Evolutionary conservation across 1,284 basidiomycete species (phyloP), one percentile per base, ranked within the genome.

Genomic region (Heterobasidion irregulare): DNA sequence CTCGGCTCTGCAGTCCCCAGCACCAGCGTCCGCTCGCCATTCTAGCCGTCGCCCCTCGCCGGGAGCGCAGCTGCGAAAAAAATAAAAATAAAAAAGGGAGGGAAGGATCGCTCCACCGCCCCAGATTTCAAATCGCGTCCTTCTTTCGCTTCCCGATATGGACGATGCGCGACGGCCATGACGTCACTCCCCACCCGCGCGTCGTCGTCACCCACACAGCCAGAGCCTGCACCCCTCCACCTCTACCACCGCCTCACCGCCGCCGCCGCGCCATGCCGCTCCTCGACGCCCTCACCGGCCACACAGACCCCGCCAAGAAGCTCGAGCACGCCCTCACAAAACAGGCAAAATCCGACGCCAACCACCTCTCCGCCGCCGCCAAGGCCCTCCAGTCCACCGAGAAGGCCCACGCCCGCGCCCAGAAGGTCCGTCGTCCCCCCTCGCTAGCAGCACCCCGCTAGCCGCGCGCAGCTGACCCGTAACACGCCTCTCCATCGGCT

Each of bases 311-410:
- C 64, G 63, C 62, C 54, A 79, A 77, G 65, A 71, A 75, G 60
- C 60, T 77, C 48, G 78, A 82, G 62, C 77, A 76, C 56, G 65
- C 68, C 34, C 65, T 79, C 43, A 62, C 67, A 6, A 73, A 72
- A 55, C 79, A 81, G 59, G 72, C 73, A 12, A 75, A 72, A 57
- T 64, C 68, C 9, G 80, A 82, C 61, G 73, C 79, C 58, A 70
- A 71, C 47, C 69, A 65, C 52, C 64, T 82, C 57, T 68, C 75
- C 53, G 69, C 72, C 51, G 69, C 72, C 47, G 57, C 78, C 59
- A 77, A 77, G 61, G 75, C 78, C 58, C 68, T 83, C 53, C 66
- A 70, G 53, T 65, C 63, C 47, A 68, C 71, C n/a, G 76, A 80
- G 60, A 78, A 78, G 63, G 65, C 44, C 6, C 26, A 53, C 2